phyloP scores from a whole-genome alignment of 2,329 filamentous ascomycete species.

The Ophiostoma piceae region DNA sequence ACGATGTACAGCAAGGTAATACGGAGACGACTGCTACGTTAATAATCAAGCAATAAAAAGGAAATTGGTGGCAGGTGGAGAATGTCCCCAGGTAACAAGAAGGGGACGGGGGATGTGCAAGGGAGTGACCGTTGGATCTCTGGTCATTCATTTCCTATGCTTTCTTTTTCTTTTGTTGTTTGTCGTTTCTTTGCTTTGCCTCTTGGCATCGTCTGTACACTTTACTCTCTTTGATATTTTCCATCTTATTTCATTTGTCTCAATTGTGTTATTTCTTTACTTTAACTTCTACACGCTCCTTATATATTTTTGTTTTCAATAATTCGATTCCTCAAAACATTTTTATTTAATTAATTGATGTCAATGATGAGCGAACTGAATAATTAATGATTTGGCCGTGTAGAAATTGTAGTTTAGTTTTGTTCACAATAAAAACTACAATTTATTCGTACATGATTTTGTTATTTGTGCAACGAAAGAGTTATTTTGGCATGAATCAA shows the following conservation, averaged over 20 bases:
- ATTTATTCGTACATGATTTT: too few relatives aligned
- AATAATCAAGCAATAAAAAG: conserved; percentile 1
- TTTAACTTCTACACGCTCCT: conserved; percentile 22
- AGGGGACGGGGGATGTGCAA: background rate
- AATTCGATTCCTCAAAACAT: conserved; percentile 16
- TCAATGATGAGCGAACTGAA: too few relatives aligned
- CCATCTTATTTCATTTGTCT: background rate
- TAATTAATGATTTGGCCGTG: too few relatives aligned
- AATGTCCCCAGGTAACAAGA: background rate
- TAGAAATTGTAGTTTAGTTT: too few relatives aligned
- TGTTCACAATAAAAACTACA: too few relatives aligned
- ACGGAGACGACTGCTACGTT: background rate
- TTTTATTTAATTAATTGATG: background rate
- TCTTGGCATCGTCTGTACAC: background rate
- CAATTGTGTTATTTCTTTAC: background rate
- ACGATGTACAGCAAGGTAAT: background rate
- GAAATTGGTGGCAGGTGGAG: conserved; percentile 6
- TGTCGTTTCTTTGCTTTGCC: background rate
- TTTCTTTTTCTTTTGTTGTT: background rate
- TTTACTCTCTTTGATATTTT: background rate
- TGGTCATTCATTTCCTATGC: background rate
- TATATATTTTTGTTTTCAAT: conserved; percentile 16
- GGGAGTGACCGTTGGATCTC: background rate
- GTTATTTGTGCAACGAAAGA: too few relatives aligned
- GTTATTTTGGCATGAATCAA: too few relatives aligned